A percentile compares a stretch with the other conserved stretches of the same genome.
phyloP scores from a whole-genome alignment of 139 green algal genomes.

The Coccomyxa sp. region DNA sequence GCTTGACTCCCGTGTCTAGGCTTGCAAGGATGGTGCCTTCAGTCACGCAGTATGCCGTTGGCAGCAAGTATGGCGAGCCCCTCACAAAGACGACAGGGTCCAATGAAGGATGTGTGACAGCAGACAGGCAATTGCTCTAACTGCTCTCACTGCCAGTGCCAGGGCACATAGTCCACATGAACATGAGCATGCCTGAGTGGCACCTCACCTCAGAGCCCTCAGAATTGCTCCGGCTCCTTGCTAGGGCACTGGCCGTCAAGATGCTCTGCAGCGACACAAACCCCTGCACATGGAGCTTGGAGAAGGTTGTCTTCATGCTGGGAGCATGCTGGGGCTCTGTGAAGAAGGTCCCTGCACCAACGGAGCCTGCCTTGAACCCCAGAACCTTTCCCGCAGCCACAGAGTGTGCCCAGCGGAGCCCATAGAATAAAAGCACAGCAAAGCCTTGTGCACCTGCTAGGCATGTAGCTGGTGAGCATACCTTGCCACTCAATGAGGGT shows the following conservation, averaged over 20 bases:
- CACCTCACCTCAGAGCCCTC: not conserved
- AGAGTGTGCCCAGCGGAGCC: not conserved
- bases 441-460: not conserved
- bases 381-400: not conserved
- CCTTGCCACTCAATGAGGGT: not conserved
- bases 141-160: not conserved
- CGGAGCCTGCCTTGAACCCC: no score
- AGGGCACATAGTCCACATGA: not conserved
- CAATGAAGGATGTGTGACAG: no score
- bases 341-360: not conserved
- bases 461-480: not conserved
- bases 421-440: not conserved
- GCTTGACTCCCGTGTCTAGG: no score
- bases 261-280: no score
- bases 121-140: not conserved
- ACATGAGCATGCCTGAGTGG: not conserved
- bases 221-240: not conserved
- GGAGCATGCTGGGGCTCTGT: not conserved
- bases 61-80: no score
- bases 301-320: not conserved
- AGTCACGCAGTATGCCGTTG: no score
- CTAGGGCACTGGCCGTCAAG: no score
- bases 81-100: no score
- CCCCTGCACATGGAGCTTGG: no score
- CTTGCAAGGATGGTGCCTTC: no score